Evolutionary conservation across 164 flowering plant genomes (phyloP), one percentile per base, ranked within the genome.

Genomic region (Warburgia ugandensis): DNA sequence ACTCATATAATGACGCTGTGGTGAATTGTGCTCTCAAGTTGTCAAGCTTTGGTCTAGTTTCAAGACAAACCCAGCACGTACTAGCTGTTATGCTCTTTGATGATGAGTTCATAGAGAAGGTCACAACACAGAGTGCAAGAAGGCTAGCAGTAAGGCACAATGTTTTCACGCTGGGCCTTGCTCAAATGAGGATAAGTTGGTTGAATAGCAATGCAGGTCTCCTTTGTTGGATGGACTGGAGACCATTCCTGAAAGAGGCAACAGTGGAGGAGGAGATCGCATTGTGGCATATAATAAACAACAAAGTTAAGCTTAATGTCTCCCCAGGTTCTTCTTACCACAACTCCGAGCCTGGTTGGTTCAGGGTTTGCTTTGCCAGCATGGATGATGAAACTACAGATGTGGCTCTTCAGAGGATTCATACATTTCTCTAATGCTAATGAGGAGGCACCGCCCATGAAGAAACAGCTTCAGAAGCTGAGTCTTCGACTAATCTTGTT

Each of bases 261-360:
- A 84, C 89, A 0, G 49, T 66, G 2, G 83, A 82, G 27, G 89
- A 70, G 1, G 99, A 92, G 65, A 50, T 74, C 68, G 68, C 17
- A 3, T 51, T 92, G 7, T 88, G 97, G 99, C 52, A 67, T 3
- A 62, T 70, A 28, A 80, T 92, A 3, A 62, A 87, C 23, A 22
- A 77, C 13, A 75, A 85, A 1, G 87, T 83, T 1, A 88, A 85
- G 77, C 80, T 92, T n/a, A 92, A 92, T 41, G 83, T 92, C 0
- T 92, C 98, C 3, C 96, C 98, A 0, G 98, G 98, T 1, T 73
- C 76, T 0, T 81, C 95, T 3, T 92, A 80, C 43, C 95, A 83
- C 36, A 85, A 94, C 71, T 41, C 75, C 0, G 90, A 88, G 50
- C 82, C 96, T 0, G 98, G 98, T 8, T 92, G 99, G 99, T 88